Base-by-base conservation (phyloP, 2,329 filamentous ascomycete genomes). In the Pezicula rhizophila region DNA sequence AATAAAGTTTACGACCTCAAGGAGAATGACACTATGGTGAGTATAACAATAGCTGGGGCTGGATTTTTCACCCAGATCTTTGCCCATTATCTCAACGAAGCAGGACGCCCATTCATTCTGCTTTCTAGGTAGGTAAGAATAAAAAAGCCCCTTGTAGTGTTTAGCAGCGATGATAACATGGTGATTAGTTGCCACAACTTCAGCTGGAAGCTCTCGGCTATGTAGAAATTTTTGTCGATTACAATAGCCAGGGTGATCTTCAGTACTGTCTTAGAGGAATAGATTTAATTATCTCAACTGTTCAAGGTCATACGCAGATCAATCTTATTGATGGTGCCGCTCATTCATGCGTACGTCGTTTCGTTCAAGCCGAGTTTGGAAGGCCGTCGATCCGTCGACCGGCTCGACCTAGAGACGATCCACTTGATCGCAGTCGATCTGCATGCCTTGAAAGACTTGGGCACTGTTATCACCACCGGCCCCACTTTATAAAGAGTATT, bases 321-420 rank as follows among this genome's bases (percentile, higher is more conserved):
- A 79, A 80, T 52, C 76, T 90, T 31, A 89, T 90, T 64, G 79
- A 85, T 57, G 85, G 86, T 2, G 84, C 86, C 1, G 78, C 82
- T 14, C 70, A 74, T 45, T 79, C 77, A 15, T 73, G 78, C 15
- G 85, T 90, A 1, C 75, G 78, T 14, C 76, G 80, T 33, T 90
- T 90, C 60, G 81, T 87, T 3, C 85, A 87, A 1, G 84, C 85
- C 6, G 86, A 89, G 58, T 90, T 89, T 57, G 84, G 89, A 67
- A 86, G 86, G 1, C 71, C 72, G 26, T 70, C 85, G 12, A 66
- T 67, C 15, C 71, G 77, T 41, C 73, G 84, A 43, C 74, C 77
- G 1, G 53, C 38, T 47, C 44, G 54, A 26, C 7, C 26, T 10
- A 7, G 10, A 28, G 68, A 72, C 47, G 82, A 85, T 49, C 74